phyloP scores from a whole-genome alignment of 2,329 filamentous ascomycete species.

The Macrophomina pseudophaseolina region DNA sequence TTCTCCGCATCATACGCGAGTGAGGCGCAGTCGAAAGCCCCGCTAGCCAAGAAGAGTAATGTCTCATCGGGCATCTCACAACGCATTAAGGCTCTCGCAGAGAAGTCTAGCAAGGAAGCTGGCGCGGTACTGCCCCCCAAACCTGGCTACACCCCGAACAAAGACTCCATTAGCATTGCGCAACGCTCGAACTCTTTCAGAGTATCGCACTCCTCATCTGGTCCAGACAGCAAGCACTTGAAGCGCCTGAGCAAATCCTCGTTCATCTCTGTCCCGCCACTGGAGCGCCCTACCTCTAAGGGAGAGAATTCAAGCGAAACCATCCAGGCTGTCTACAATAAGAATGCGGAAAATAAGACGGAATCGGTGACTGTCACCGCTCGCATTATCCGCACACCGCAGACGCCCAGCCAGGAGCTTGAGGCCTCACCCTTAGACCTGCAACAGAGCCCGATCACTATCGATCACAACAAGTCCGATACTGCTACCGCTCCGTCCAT shows the following conservation, averaged over 20 bases:
- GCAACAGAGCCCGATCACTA: conserved; percentile 62
- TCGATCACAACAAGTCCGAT: conserved; percentile 55
- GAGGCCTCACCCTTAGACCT: conserved; percentile 60
- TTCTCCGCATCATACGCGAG: conserved; percentile 35
- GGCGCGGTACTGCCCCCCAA: conserved; percentile 26
- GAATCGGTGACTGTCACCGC: conserved; percentile 90
- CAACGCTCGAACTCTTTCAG: conserved; percentile 48
- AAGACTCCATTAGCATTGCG: conserved; percentile 38
- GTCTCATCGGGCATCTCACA: conserved; percentile 91
- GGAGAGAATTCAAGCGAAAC: conserved; percentile 27
- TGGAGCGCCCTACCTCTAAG: conserved; percentile 17
- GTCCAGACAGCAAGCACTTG: conserved; percentile 35
- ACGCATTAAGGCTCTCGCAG: conserved; percentile 91
- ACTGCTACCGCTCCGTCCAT: conserved; percentile 30
- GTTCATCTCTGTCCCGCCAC: conserved; percentile 31
- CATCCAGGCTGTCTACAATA: conserved; percentile 45
- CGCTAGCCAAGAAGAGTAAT: conserved; percentile 72
- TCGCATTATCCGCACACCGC: conserved; percentile 68
- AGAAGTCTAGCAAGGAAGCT: conserved; percentile 64
- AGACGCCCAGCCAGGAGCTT: conserved; percentile 41
- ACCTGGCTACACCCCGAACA: conserved; percentile 32
- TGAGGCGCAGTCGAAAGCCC: conserved; percentile 32
- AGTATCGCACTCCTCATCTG: conserved; percentile 39
- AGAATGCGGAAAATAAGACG: conserved; percentile 51
- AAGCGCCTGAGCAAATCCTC: conserved; percentile 37